Conservation (phyloP, 345 rosid species). For the Rhodamnia rubescens region DNA sequence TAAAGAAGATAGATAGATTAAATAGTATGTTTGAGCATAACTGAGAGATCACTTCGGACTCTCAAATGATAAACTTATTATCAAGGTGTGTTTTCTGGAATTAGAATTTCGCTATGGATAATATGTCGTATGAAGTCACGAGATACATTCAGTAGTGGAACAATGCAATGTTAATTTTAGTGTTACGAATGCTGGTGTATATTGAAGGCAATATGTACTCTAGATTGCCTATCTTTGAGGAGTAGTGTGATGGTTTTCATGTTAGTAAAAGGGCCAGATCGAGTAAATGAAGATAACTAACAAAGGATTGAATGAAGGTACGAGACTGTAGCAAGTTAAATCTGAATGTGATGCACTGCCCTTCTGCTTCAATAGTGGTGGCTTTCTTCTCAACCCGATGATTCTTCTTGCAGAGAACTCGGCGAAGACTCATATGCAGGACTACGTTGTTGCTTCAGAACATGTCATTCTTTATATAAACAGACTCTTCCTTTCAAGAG, state of each 20-base stretch:
- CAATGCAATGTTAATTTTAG: not conserved
- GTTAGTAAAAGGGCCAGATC: not conserved
- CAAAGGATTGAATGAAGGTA: not conserved
- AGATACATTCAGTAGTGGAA: not conserved
- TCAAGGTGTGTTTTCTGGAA: not conserved
- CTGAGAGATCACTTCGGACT: not conserved
- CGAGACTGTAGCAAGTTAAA: not conserved
- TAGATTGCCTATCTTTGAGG: not conserved
- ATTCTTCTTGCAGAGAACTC: slow-evolving; percentile 37
- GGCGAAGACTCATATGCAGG: slow-evolving; percentile 66
- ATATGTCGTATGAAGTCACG: not conserved
- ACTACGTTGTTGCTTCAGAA: slow-evolving; percentile 41
- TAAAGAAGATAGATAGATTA: not conserved
- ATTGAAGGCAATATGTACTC: not conserved
- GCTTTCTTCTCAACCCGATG: not conserved
- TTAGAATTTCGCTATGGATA: not conserved
- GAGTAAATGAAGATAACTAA: not conserved
- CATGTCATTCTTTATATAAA: slow-evolving; percentile 56
- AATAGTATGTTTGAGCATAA: not conserved
- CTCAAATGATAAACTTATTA: not conserved
- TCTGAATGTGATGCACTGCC: not conserved
- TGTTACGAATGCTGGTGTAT: not conserved
- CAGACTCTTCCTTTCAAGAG: slow-evolving; percentile 52
- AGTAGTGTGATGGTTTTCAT: not conserved
- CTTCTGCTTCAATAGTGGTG: not conserved